phyloP scores from a whole-genome alignment of 2,329 filamentous ascomycete species.

The Paecilomyces niveus region DNA sequence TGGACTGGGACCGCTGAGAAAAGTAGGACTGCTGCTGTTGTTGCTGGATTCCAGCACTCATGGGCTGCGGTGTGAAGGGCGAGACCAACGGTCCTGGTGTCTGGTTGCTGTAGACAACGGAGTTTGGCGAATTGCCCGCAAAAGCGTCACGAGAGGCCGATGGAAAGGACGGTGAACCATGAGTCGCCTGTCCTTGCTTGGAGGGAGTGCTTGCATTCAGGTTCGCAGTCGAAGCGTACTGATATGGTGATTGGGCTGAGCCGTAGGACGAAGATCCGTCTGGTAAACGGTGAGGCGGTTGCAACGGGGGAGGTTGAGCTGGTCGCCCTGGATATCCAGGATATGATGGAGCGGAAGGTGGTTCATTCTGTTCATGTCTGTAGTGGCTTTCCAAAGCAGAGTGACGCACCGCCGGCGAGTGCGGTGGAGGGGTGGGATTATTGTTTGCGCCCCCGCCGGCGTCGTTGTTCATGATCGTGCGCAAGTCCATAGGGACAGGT shows the following conservation, averaged over 20 bases:
- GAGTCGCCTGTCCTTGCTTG: constrained; percentile 25
- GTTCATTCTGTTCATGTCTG: constrained; percentile 13
- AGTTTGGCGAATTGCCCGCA: constrained; percentile 13
- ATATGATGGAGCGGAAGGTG: constrained; percentile 18
- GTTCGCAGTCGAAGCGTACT: constrained; percentile 26
- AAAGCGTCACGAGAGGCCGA: constrained; percentile 29
- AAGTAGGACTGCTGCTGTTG: constrained; percentile 31
- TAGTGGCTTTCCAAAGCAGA: constrained; percentile 21
- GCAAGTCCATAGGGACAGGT: constrained; percentile 42
- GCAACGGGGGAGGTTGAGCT: constrained; percentile 36
- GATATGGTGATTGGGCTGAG: constrained; percentile 34
- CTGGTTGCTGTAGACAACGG: constrained; percentile 21
- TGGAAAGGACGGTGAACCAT: constrained; percentile 22
- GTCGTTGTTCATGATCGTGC: constrained; percentile 46
- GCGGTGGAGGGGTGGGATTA: constrained; percentile 17
- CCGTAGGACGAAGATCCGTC: constrained; percentile 33
- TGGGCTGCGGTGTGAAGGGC: constrained; percentile 32
- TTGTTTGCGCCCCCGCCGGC: constrained; percentile 24
- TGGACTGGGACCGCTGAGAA: constrained; percentile 31
- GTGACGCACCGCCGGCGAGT: constrained; percentile 17
- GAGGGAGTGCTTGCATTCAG: constrained; percentile 22
- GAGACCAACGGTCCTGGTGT: constrained; percentile 24
- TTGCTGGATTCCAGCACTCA: constrained; percentile 22
- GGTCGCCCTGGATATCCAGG: constrained; percentile 22
- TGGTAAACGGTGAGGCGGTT: constrained; percentile 39